Percentiles rank a stretch among this genome's conserved stretches.
Evolutionary conservation across 2,329 filamentous ascomycete species (phyloP).

Genomic region (Exutisphaerella laricina): DNA sequence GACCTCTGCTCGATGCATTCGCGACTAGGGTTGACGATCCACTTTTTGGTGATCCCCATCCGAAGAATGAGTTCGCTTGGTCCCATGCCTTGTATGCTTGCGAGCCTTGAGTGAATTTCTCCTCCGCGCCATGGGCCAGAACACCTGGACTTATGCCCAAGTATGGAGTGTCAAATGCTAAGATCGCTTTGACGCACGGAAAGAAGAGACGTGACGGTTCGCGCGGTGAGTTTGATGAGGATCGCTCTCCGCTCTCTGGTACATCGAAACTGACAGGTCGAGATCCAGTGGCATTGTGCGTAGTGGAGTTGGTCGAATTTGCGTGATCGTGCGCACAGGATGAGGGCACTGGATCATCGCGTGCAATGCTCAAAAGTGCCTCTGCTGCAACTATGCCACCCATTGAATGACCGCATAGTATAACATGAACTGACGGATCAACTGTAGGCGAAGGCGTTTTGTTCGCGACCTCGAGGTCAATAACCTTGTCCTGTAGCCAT

Average conservation of each 20-base stretch:
- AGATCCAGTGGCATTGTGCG: constrained; percentile 1
- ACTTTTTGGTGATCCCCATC: constrained; percentile 36
- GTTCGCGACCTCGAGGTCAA: constrained; percentile 84
- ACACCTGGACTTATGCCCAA: constrained; percentile 75
- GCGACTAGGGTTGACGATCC: constrained; percentile 19
- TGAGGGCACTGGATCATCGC: constrained; percentile 52
- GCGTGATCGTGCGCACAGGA: constrained; percentile 20
- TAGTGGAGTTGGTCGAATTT: constrained; percentile 16
- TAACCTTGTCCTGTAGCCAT: constrained; percentile 86
- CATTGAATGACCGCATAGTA: constrained; percentile 83
- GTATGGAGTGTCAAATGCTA: constrained; percentile 62
- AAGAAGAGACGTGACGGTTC: constrained; percentile 62
- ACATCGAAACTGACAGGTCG: constrained; percentile 1
- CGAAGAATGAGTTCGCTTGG: constrained; percentile 54
- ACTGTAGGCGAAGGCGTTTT: constrained; percentile 76
- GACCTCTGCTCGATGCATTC: constrained; percentile 27
- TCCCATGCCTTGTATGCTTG: constrained; percentile 63
- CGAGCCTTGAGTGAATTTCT: constrained; percentile 70
- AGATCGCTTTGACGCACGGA: constrained; percentile 79
- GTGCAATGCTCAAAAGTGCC: constrained; percentile 67
- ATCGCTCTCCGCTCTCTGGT: background rate
- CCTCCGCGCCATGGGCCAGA: constrained; percentile 80
- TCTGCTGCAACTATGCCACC: constrained; percentile 92
- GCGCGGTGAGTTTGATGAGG: constrained; percentile 17
- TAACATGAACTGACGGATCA: constrained; percentile 74